Conservation (phyloP, 2,329 filamentous ascomycete species). For the Hypomyces perniciosus region DNA sequence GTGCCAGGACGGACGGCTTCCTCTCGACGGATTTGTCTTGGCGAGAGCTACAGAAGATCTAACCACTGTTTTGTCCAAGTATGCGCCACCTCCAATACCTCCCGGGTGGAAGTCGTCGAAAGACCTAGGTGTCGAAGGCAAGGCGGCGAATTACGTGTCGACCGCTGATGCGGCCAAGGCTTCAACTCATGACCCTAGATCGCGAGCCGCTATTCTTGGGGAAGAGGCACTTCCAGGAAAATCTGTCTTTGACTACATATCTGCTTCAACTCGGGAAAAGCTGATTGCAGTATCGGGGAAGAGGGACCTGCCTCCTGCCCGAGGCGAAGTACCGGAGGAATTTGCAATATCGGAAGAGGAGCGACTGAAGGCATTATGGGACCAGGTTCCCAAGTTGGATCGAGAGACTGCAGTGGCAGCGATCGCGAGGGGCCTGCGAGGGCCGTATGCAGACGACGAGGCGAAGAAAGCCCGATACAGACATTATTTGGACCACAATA, state of each 20-base stretch:
- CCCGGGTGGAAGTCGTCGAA: constrained; percentile 66
- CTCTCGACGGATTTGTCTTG: constrained; percentile 74
- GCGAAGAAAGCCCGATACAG: constrained; percentile 76
- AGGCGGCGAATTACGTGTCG: constrained; percentile 47
- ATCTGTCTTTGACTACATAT: constrained; percentile 92
- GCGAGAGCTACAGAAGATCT: constrained; percentile 44
- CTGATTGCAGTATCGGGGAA: constrained; percentile 72
- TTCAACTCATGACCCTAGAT: constrained; percentile 67
- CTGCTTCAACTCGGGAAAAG: constrained; percentile 67
- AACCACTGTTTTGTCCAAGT: constrained; percentile 31
- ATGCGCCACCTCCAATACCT: constrained; percentile 63
- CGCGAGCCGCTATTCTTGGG: constrained; percentile 73
- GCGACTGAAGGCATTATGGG: constrained; percentile 50
- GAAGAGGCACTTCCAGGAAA: constrained; percentile 76
- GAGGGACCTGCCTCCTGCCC: constrained; percentile 67
- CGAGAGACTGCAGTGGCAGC: constrained; percentile 63
- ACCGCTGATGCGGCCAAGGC: constrained; percentile 71
- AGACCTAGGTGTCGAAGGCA: constrained; percentile 17
- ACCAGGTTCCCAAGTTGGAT: constrained; percentile 58
- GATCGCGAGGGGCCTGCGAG: constrained; percentile 56
- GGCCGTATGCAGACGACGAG: constrained; percentile 78
- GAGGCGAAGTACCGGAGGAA: constrained; percentile 65
- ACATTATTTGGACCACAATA: constrained; percentile 70
- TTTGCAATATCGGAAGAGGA: constrained; percentile 59
- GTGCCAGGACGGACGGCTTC: constrained; percentile 77